Conservation (phyloP, 441 rosid genomes). For the Adansonia grandidieri region DNA sequence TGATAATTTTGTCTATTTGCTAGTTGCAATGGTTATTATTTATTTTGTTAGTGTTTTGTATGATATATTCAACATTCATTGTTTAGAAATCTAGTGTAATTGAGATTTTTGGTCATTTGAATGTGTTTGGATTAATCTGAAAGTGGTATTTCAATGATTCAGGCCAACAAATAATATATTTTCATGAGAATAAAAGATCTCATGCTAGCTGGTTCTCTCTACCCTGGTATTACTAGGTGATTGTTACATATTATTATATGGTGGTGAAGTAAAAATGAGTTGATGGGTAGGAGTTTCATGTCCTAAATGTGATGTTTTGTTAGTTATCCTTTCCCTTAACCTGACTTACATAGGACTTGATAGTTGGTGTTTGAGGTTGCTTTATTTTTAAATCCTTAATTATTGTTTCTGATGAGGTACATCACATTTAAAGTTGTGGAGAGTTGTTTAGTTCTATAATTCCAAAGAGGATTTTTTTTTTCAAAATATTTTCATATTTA, state of each 20-base stretch:
- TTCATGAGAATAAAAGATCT: not conserved
- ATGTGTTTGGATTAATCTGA: not conserved
- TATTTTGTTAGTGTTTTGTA: no score
- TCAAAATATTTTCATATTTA: slow-evolving; percentile 31
- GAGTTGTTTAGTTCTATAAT: not conserved
- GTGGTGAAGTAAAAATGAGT: not conserved
- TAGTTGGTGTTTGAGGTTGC: not conserved
- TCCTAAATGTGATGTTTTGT: no score
- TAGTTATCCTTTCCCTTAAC: not conserved
- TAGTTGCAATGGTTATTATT: no score
- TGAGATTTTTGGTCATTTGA: not conserved
- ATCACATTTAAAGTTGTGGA: not conserved
- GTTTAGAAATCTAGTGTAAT: not conserved
- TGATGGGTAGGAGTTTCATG: not conserved
- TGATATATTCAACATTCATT: no score
- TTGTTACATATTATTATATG: not conserved
- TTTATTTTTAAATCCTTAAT: not conserved
- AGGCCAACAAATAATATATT: not conserved
- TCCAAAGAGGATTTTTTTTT: not conserved
- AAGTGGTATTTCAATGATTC: not conserved
- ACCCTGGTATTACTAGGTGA: not conserved
- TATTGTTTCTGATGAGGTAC: not conserved
- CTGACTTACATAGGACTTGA: not conserved
- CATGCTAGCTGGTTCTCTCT: not conserved
- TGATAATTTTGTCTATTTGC: no score